These are phyloP conservation scores for Simplicillium aogashimaense DNA, from an alignment of 2,329 filamentous ascomycete species.

Conservation along the genomic window DNA sequence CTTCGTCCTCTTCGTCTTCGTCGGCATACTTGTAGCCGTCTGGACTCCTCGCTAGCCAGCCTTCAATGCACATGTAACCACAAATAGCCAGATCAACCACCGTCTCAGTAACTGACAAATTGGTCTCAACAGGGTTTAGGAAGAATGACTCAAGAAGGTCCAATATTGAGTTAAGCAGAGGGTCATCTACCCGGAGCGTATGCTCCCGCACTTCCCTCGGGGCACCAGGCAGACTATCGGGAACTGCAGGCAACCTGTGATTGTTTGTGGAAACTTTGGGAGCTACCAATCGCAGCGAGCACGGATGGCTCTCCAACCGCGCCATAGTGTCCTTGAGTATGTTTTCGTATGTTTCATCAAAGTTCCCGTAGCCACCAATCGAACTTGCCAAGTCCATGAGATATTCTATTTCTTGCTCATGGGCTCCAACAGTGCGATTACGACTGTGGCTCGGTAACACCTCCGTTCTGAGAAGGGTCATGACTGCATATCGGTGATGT, in stretches of 20 bases:
- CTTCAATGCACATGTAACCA: conserved; percentile 73
- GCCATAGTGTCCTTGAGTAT: conserved; percentile 62
- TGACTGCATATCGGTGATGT: conserved; percentile 79
- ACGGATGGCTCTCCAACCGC: conserved; percentile 62
- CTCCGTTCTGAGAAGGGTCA: conserved; percentile 63
- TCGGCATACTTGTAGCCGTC: conserved; percentile 49
- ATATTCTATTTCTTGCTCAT: conserved; percentile 65
- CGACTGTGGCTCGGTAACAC: conserved; percentile 41
- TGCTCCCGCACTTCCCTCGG: conserved; percentile 52
- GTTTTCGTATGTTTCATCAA: conserved; percentile 63
- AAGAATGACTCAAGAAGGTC: conserved; percentile 74
- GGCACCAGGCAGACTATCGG: conserved; percentile 47
- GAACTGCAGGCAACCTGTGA: conserved; percentile 43
- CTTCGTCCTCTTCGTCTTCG: conserved; percentile 25
- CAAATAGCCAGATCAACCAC: conserved; percentile 77
- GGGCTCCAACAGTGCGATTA: conserved; percentile 60
- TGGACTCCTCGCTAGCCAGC: conserved; percentile 77
- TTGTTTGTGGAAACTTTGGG: conserved; percentile 48
- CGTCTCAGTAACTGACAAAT: conserved; percentile 76
- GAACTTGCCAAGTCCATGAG: conserved; percentile 59
- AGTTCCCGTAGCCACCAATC: conserved; percentile 58
- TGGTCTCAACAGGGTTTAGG: conserved; percentile 83
- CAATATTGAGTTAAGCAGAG: conserved; percentile 53
- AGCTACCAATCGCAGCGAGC: conserved; percentile 58
- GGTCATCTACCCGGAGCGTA: conserved; percentile 52